Evolutionary conservation across 192 early-diverging fungal genomes (phyloP), one percentile per base, ranked within the genome.

Genomic region (Geranomyces variabilis): DNA sequence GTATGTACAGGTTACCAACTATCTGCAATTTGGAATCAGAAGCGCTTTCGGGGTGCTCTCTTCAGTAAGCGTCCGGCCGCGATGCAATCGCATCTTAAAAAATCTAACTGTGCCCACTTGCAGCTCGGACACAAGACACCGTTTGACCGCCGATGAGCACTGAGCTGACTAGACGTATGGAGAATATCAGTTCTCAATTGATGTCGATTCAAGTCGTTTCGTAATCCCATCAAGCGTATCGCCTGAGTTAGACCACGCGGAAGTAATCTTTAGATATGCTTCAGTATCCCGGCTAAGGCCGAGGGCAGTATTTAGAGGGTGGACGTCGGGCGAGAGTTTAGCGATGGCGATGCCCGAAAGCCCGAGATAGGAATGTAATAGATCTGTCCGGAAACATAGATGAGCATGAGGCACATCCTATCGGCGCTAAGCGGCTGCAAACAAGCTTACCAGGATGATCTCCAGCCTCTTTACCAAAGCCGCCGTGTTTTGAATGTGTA

Each of bases 321-420:
- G 55, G 29, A 60, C 17, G 8, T 19, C 17, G 7, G 58, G 58
- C 21, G 31, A 19, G n/a, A 46, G 17, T 7, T 64, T 46, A 21
- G 57, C 29, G 19, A 70, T 24, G 12, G 90, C 83, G 12, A 94
- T 66, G 0, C 79, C 84, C 0, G 92, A 90, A 13, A 96, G 60
- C 10, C 89, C 93, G 88, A 96, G 89, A 70, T 96, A 94, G 0
- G 93, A 84, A 69, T 96, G 94, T 70, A 94, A 57, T 8, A 90
- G 67, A 80, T 96, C 94, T 92, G 73, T 19, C 21, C 7, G 46
- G 63, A 5, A 30, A n/a, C 26, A 34, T 41, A 41, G 36, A 43
- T 56, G 28, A 41, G 59, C 45, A 24, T 70, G 3, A 45, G n/a
- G 44, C 19, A 14, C n/a, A 69, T 28, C 6, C 3, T 15, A 55